These are phyloP conservation scores for Cercospora sojina DNA, from an alignment of 2,329 filamentous ascomycete species.

Conservation along the genomic window DNA sequence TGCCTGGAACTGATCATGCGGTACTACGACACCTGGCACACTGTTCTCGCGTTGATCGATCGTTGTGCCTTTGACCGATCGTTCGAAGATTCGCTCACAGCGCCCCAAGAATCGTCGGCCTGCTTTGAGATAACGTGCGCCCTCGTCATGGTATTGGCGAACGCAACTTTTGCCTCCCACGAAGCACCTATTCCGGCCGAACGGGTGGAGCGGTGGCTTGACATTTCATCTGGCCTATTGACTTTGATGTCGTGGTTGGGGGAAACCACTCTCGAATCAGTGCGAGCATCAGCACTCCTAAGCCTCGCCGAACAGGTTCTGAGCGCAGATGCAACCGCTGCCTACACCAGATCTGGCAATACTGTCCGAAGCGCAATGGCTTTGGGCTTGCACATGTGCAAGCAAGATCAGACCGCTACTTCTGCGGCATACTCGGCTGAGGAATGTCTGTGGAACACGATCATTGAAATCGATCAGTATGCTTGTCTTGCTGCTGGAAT, in stretches of 20 bases:
- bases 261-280: constrained; percentile 1
- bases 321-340: constrained; percentile 7
- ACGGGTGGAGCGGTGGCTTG: constrained; percentile 14
- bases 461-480: constrained; percentile 20
- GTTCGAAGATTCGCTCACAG: constrained; percentile 2
- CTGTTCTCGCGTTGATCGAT: constrained; percentile 11
- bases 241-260: constrained; percentile 8
- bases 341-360: constrained; percentile 17
- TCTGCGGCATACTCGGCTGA: neutral
- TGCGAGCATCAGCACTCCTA: constrained; percentile 8
- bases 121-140: constrained; percentile 10
- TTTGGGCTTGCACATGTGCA: constrained; percentile 6
- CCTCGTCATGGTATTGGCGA: constrained; percentile 14
- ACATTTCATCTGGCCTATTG: constrained; percentile 10
- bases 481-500: constrained; percentile 21
- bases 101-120: constrained; percentile 6
- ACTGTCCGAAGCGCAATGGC: constrained; percentile 15
- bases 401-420: neutral
- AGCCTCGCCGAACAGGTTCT: constrained; percentile 19
- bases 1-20: constrained; percentile 13
- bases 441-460: constrained; percentile 15
- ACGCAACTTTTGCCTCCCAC: constrained; percentile 12
- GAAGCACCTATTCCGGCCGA: constrained; percentile 8
- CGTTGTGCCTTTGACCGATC: neutral
- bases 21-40: constrained; percentile 21